Percentiles rank a stretch among this genome's conserved stretches.
These are phyloP conservation scores for Fusarium annulatum DNA, from an alignment of 2,329 filamentous ascomycete species.

Conservation along the genomic window DNA sequence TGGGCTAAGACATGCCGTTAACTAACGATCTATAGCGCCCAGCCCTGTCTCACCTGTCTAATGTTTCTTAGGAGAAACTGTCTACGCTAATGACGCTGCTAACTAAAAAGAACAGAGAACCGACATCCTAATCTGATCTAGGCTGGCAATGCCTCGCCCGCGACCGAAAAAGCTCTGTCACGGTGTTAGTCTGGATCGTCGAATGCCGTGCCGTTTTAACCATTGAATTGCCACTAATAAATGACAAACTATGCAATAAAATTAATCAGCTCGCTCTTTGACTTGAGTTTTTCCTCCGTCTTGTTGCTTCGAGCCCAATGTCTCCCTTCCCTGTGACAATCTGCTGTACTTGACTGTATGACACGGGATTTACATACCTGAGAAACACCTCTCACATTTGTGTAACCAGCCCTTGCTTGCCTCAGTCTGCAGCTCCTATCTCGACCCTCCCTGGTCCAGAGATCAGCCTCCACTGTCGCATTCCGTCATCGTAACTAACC, in stretches of 20 bases:
- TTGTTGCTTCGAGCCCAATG: constrained; percentile 1
- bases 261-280: constrained; percentile 32
- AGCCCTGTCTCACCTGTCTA: constrained; percentile 13
- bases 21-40: constrained; percentile 4
- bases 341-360: background rate
- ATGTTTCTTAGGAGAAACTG: background rate
- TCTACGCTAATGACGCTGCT: background rate
- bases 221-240: constrained; percentile 25
- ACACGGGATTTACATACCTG: background rate
- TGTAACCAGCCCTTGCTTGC: constrained; percentile 11
- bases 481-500: constrained; percentile 41
- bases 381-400: constrained; percentile 5
- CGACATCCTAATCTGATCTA: constrained; percentile 5
- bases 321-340: background rate
- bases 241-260: background rate
- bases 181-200: background rate
- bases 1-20: background rate
- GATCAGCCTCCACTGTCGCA: constrained; percentile 29
- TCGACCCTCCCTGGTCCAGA: constrained; percentile 4
- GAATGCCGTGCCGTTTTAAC: constrained; percentile 10
- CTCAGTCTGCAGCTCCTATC: background rate
- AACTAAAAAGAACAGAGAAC: constrained; percentile 2
- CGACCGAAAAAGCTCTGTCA: constrained; percentile 8
- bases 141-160: constrained; percentile 8
- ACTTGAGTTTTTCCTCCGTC: background rate